Evolutionary conservation across 2,329 filamentous ascomycete genomes (phyloP).

Genomic region (Coccinonectria pachysandricola): DNA sequence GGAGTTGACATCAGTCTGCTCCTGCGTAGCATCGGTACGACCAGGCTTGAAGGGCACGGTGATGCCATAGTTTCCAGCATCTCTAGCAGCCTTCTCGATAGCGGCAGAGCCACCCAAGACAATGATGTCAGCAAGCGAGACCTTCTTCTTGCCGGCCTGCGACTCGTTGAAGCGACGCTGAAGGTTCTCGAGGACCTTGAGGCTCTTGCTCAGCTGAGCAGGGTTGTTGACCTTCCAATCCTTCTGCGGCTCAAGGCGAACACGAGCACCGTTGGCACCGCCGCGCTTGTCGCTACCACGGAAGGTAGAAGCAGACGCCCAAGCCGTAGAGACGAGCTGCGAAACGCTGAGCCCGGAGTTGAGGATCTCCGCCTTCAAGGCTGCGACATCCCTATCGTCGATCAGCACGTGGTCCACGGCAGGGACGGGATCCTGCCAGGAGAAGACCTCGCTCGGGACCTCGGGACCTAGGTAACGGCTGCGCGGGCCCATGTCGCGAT

Average conservation of each 20-base stretch:
- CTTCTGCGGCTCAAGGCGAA: constrained; percentile 62
- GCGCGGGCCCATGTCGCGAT: constrained; percentile 68
- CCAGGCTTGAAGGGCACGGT: constrained; percentile 64
- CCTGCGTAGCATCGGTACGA: constrained; percentile 59
- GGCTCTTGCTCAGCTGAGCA: constrained; percentile 49
- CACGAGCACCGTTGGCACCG: constrained; percentile 70
- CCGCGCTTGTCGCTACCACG: constrained; percentile 71
- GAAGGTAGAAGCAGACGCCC: constrained; percentile 63
- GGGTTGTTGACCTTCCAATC: constrained; percentile 70
- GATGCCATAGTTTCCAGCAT: constrained; percentile 33
- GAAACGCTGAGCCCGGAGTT: constrained; percentile 45
- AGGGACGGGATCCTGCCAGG: constrained; percentile 69
- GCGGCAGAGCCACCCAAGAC: constrained; percentile 63
- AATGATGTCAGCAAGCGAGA: constrained; percentile 70
- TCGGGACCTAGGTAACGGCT: constrained; percentile 65
- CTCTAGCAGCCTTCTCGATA: constrained; percentile 57
- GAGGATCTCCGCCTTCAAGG: constrained; percentile 60
- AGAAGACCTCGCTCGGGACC: constrained; percentile 55
- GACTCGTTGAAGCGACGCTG: constrained; percentile 57
- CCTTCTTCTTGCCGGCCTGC: constrained; percentile 53
- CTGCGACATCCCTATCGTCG: constrained; percentile 50
- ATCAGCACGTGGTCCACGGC: constrained; percentile 45
- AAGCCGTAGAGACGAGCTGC: constrained; percentile 56
- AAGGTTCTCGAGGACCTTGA: constrained; percentile 50
- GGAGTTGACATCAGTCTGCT: constrained; percentile 58